These are phyloP conservation scores for Lagenaria siceraria DNA, from an alignment of 306 rosid species.

Conservation along the genomic window DNA sequence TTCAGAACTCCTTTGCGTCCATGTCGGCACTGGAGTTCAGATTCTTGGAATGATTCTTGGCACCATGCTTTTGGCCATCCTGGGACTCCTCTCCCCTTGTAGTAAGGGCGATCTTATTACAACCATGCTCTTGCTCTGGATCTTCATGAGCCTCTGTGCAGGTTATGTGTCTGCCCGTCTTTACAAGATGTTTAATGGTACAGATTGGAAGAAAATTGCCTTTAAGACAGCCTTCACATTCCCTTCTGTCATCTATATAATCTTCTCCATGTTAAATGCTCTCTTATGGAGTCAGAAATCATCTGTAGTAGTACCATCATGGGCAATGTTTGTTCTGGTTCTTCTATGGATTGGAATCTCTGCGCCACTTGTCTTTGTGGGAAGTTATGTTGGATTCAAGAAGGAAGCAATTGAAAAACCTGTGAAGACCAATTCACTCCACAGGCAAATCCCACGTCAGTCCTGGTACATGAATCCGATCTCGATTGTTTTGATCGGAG, in stretches of 20 bases:
- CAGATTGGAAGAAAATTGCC: conserved; percentile 55
- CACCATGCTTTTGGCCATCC: conserved; percentile 53
- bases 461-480: conserved; percentile 71
- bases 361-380: conserved; percentile 63
- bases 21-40: conserved; percentile 69
- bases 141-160: conserved; percentile 63
- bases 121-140: conserved; percentile 69
- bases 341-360: conserved; percentile 67
- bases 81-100: conserved; percentile 69
- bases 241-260: conserved; percentile 35
- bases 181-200: conserved; percentile 57
- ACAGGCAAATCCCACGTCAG: conserved; percentile 67
- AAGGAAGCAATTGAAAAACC: conserved; percentile 61
- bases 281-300: conserved; percentile 61
- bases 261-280: conserved; percentile 43
- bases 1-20: conserved; percentile 52
- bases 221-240: conserved; percentile 42
- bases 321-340: conserved; percentile 52
- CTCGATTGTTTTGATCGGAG: conserved; percentile 49
- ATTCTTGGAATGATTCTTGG: conserved; percentile 52
- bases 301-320: conserved; percentile 66
- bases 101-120: conserved; percentile 59
- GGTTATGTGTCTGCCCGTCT: conserved; percentile 54
- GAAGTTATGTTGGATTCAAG: conserved; percentile 59
- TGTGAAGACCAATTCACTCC: conserved; percentile 62